phyloP scores from a whole-genome alignment of 1,284 basidiomycete genomes.

The Ganoderma multipileum region DNA sequence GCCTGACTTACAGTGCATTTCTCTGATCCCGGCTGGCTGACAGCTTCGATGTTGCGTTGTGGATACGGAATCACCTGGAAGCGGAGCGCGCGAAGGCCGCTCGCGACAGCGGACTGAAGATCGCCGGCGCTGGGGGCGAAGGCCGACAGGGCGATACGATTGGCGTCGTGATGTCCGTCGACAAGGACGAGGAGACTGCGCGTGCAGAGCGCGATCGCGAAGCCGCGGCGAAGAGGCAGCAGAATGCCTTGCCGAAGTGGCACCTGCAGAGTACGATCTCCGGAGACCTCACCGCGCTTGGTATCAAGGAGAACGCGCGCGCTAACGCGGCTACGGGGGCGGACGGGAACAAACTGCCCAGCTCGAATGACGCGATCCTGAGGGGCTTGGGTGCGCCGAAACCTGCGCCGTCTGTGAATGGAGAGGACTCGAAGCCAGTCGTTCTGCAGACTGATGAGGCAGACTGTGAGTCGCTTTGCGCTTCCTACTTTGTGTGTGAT shows the following conservation, averaged over 20 bases:
- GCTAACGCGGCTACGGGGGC: conserved; percentile 42
- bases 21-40: not conserved
- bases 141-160: conserved; percentile 75
- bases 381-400: conserved; percentile 50
- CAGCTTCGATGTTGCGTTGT: conserved; percentile 84
- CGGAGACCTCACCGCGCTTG: conserved; percentile 88
- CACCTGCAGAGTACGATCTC: conserved; percentile 95
- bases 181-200: conserved; percentile 78
- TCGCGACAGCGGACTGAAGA: conserved; percentile 65
- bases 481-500: not conserved
- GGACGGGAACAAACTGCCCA: conserved; percentile 40
- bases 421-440: conserved; percentile 65
- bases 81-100: conserved; percentile 56
- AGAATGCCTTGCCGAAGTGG: conserved; percentile 94
- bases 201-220: conserved; percentile 72
- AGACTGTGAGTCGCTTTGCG: conserved; percentile 58
- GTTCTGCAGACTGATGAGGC: conserved; percentile 55
- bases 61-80: conserved; percentile 77
- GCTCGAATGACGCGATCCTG: conserved; percentile 72
- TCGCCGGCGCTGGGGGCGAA: conserved; percentile 71
- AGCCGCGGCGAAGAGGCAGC: conserved; percentile 81
- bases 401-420: conserved; percentile 43
- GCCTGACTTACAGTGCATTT: conserved; percentile 5
- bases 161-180: conserved; percentile 81
- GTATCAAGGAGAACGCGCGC: conserved; percentile 70